phyloP scores from a whole-genome alignment of 129 eudicot genomes.

The Ambrosia trifida region DNA sequence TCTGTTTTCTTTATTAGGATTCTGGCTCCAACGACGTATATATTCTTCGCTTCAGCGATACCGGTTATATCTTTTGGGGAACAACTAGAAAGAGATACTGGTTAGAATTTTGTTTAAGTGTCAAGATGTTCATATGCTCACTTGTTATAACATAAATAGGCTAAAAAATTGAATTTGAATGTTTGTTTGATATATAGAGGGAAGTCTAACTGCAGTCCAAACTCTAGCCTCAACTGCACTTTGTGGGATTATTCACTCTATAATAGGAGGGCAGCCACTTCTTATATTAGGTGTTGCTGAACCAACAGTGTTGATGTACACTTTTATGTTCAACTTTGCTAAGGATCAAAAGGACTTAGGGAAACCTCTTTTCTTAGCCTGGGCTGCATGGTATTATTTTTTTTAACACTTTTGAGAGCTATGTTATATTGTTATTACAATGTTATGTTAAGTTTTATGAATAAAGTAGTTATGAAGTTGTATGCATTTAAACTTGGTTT shows the following conservation, averaged over 20 bases:
- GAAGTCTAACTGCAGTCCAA: constrained; percentile 94
- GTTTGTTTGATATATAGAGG: constrained; percentile 55
- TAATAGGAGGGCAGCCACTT: constrained; percentile 94
- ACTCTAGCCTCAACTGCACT: constrained; percentile 93
- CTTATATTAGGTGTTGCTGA: constrained; percentile 97
- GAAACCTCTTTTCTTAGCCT: constrained; percentile 77
- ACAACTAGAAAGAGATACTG: constrained; percentile 91
- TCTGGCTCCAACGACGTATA: constrained; percentile 96
- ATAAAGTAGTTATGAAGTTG: constrained; percentile 5
- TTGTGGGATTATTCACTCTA: constrained; percentile 92
- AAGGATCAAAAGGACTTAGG: constrained; percentile 89
- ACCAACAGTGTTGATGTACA: constrained; percentile 97
- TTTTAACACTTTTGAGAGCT: neutral
- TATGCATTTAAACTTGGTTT: neutral
- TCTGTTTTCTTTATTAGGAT: constrained; percentile 53
- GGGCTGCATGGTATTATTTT: constrained; percentile 86
- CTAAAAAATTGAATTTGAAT: neutral
- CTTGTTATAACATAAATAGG: neutral
- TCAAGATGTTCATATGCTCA: constrained; percentile 17
- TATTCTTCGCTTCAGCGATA: constrained; percentile 98
- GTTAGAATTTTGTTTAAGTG: constrained; percentile 36
- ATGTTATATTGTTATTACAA: neutral
- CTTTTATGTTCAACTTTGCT: constrained; percentile 92
- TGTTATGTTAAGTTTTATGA: neutral
- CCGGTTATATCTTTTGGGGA: constrained; percentile 99